Conservation (phyloP, 2,329 filamentous ascomycete species). For the Colletotrichum sansevieriae region DNA sequence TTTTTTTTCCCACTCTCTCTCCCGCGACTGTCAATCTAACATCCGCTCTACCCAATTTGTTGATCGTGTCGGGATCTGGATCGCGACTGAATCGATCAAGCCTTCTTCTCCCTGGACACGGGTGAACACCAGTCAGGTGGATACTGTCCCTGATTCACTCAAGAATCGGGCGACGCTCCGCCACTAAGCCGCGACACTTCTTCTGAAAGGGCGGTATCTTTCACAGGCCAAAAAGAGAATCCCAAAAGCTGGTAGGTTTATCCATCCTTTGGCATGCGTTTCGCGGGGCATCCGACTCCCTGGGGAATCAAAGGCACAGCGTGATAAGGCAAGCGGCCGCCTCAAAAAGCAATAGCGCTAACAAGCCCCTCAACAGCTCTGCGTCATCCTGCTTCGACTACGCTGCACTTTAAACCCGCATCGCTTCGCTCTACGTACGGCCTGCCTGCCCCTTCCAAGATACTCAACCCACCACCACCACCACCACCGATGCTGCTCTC, state of each 20-base stretch:
- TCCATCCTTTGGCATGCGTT: constrained; percentile 13
- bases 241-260: too few relatives aligned
- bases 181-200: constrained; percentile 29
- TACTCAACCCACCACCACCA: constrained; percentile 24
- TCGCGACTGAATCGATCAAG: constrained; percentile 19
- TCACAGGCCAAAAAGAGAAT: neutral
- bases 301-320: constrained; percentile 13
- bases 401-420: constrained; percentile 19
- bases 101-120: constrained; percentile 29
- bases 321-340: neutral
- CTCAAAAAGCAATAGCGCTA: constrained; percentile 35
- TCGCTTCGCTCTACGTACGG: constrained; percentile 24
- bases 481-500: constrained; percentile 29
- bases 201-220: neutral
- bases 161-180: constrained; percentile 29
- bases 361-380: constrained; percentile 35
- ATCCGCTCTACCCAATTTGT: neutral
- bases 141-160: constrained; percentile 38
- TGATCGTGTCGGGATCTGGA: constrained; percentile 32
- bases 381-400: constrained; percentile 34
- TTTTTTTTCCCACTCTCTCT: constrained; percentile 12
- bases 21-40: constrained; percentile 1
- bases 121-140: constrained; percentile 11
- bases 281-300: constrained; percentile 8
- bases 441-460: constrained; percentile 22